Conservation (phyloP, 805 yeast genomes). For the Candida pseudoglaebosa region DNA sequence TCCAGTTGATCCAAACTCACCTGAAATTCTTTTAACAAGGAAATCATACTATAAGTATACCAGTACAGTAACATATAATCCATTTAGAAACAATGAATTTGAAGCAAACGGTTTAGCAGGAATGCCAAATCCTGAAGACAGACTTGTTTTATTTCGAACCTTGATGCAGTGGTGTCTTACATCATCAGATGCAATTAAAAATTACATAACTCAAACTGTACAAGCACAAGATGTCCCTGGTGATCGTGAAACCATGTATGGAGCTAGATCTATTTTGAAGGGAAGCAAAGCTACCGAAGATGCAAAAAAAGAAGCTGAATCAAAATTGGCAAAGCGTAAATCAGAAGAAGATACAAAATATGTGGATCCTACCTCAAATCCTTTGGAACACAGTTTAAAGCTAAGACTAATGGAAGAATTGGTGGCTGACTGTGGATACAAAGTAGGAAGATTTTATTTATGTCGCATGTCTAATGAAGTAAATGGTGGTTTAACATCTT, state of each 20-base stretch:
- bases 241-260: constrained; percentile 36
- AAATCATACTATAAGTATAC: constrained; percentile 10
- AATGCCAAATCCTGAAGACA: constrained; percentile 25
- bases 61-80: constrained; percentile 16
- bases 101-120: constrained; percentile 32
- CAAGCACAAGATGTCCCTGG: constrained; percentile 34
- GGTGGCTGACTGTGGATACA: constrained; percentile 38
- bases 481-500: constrained; percentile 34
- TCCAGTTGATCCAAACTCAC: constrained; percentile 22
- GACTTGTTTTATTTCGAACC: constrained; percentile 34
- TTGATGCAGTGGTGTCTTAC: constrained; percentile 35
- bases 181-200: constrained; percentile 26
- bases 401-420: constrained; percentile 32
- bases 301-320: constrained; percentile 28
- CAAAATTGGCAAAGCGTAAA: constrained; percentile 25
- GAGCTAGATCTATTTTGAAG: constrained; percentile 28
- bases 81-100: constrained; percentile 21
- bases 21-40: constrained; percentile 15
- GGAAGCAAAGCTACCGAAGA: constrained; percentile 32
- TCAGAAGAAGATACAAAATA: constrained; percentile 20
- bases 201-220: constrained; percentile 19
- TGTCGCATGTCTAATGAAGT: constrained; percentile 31
- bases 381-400: constrained; percentile 28
- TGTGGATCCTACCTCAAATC: constrained; percentile 38
- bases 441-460: constrained; percentile 37